These are phyloP conservation scores for Apiotrichum montevideense DNA, from an alignment of 1,284 basidiomycete genomes.

Conservation along the genomic window DNA sequence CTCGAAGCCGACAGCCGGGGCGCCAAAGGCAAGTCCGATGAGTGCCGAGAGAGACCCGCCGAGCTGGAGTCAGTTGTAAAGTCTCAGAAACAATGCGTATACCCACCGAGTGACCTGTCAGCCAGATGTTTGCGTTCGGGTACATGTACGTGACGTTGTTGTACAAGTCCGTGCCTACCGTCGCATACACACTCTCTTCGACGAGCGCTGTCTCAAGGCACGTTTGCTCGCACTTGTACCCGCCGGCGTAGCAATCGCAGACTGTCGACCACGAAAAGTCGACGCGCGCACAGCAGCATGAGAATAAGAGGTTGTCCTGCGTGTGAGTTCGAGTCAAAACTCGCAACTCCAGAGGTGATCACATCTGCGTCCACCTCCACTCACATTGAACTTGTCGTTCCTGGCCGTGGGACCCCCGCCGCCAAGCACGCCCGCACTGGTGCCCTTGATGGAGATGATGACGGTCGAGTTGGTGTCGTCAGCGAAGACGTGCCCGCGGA, in stretches of 20 bases:
- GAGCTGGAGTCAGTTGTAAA: conserved; percentile 44
- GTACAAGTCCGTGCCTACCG: conserved; percentile 75
- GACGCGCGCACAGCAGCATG: conserved; percentile 92
- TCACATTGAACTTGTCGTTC: conserved; percentile 81
- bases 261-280: conserved; percentile 94
- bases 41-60: conserved; percentile 83
- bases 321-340: neutral
- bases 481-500: conserved; percentile 87
- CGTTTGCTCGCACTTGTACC: conserved; percentile 72
- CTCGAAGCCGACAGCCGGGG: conserved; percentile 83
- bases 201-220: conserved; percentile 75
- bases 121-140: conserved; percentile 86
- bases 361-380: conserved; percentile 9
- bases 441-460: conserved; percentile 89
- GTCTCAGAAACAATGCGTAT: neutral
- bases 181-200: conserved; percentile 73
- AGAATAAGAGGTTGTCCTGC: conserved; percentile 88
- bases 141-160: conserved; percentile 92
- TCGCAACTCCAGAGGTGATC: too few species aligned
- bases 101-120: conserved; percentile 71
- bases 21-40: conserved; percentile 85
- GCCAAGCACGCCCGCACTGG: conserved; percentile 71
- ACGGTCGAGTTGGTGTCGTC: conserved; percentile 77
- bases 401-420: conserved; percentile 76
- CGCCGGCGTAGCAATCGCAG: conserved; percentile 80